A percentile compares a stretch with the other conserved stretches of the same genome.
These are phyloP conservation scores for Rhododendron vialii DNA, from an alignment of 148 eudicot species.

Conservation along the genomic window DNA sequence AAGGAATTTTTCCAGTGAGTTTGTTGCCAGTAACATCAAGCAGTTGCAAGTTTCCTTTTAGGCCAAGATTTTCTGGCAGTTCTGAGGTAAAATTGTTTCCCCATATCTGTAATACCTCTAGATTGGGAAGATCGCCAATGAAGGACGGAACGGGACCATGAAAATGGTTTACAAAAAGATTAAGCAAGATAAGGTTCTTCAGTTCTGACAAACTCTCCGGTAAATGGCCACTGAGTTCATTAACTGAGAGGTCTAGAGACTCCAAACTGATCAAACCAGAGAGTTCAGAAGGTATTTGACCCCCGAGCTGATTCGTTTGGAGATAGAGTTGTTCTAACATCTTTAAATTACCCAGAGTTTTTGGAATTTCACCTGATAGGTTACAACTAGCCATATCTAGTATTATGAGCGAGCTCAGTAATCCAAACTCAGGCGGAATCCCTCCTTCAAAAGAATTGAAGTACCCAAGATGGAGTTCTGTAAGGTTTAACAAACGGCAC, in stretches of 20 bases:
- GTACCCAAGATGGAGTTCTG: slow-evolving; percentile 41
- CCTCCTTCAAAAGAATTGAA: slow-evolving; percentile 52
- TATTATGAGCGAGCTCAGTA: slow-evolving; percentile 16
- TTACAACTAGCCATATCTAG: slow-evolving; percentile 50
- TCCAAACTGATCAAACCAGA: slow-evolving; percentile 33
- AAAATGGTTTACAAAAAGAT: slow-evolving; percentile 44
- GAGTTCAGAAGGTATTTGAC: slow-evolving; percentile 46
- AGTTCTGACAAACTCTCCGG: slow-evolving; percentile 38
- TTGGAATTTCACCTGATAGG: slow-evolving; percentile 60
- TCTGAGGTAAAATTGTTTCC: slow-evolving; percentile 34
- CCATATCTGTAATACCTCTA: slow-evolving; percentile 41
- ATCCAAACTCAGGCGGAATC: slow-evolving; percentile 64
- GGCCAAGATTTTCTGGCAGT: slow-evolving; percentile 45
- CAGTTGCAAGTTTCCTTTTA: slow-evolving; percentile 22
- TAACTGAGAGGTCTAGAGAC: slow-evolving; percentile 40
- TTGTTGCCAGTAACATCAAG: slow-evolving; percentile 37
- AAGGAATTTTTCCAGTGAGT: slow-evolving; percentile 42
- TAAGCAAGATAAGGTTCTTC: slow-evolving; percentile 36
- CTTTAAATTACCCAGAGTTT: slow-evolving; percentile 40
- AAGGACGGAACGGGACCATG: slow-evolving; percentile 40
- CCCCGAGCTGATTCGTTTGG: slow-evolving; percentile 41
- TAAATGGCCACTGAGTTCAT: slow-evolving; percentile 42
- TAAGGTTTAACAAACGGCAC: slow-evolving; percentile 16
- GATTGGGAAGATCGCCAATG: slow-evolving; percentile 43
- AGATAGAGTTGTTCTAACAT: slow-evolving; percentile 42